A percentile compares a stretch with the other conserved stretches of the same genome.
Evolutionary conservation across 2,329 filamentous ascomycete genomes (phyloP).

Genomic region (Fusarium multiceps): DNA sequence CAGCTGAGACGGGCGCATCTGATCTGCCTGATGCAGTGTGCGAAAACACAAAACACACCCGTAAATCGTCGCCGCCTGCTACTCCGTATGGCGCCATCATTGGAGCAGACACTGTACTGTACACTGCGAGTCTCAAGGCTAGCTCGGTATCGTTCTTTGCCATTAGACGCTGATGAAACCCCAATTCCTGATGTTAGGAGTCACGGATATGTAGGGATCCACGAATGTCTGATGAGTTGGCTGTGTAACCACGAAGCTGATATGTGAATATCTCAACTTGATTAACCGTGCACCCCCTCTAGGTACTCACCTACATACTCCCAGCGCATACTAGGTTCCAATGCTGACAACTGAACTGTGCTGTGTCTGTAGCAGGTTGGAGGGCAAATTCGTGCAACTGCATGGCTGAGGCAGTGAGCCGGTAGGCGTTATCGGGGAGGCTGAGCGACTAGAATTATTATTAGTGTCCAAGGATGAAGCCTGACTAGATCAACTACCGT

Average conservation of each 20-base stretch:
- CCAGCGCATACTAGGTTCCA: background rate
- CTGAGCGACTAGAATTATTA: slow-evolving; percentile 15
- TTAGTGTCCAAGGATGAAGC: slow-evolving; percentile 18
- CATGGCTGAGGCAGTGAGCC: slow-evolving; percentile 21
- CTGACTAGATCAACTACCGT: slow-evolving; percentile 17
- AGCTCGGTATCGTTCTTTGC: slow-evolving; percentile 7
- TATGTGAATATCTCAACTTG: slow-evolving; percentile 23
- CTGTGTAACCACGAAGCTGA: slow-evolving; percentile 40
- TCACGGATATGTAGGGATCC: slow-evolving; percentile 24
- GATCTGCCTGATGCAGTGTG: slow-evolving; percentile 22
- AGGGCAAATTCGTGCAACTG: slow-evolving; percentile 11
- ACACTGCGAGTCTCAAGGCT: slow-evolving; percentile 10
- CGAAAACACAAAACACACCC: background rate
- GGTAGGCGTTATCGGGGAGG: slow-evolving; percentile 26
- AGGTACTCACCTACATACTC: background rate
- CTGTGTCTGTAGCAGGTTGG: background rate
- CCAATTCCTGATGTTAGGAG: slow-evolving; percentile 1
- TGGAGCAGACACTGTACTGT: background rate
- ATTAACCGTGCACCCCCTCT: slow-evolving; percentile 8
- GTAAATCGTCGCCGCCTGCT: background rate
- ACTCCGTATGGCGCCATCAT: slow-evolving; percentile 4
- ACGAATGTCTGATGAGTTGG: slow-evolving; percentile 43
- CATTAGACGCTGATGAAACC: slow-evolving; percentile 5
- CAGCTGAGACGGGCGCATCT: slow-evolving; percentile 20
- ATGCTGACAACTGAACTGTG: background rate